Conservation (phyloP, 1,284 basidiomycete species). For the Taiwanofungus camphoratus region DNA sequence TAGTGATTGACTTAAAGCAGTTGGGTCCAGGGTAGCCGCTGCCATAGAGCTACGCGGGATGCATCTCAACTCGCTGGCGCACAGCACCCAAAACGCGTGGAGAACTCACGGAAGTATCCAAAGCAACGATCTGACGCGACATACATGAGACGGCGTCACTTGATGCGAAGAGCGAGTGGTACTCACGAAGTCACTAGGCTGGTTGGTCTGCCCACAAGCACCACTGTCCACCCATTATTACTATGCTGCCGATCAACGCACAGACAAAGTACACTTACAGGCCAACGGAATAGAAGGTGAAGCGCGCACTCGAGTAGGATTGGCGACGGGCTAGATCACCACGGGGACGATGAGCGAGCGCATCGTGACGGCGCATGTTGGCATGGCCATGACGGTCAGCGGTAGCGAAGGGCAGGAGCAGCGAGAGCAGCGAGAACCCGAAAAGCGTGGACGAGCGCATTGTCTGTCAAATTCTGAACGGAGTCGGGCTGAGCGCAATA, state of each 20-base stretch:
- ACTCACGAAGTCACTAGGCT: conserved; percentile 46
- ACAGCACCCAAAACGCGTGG: conserved; percentile 39
- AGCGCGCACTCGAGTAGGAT: conserved; percentile 21
- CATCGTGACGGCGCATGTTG: conserved; percentile 27
- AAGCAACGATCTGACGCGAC: conserved; percentile 15
- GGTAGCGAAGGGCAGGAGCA: conserved; percentile 26
- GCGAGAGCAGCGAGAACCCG: conserved; percentile 22
- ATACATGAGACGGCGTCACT: neutral
- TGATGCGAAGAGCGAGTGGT: neutral
- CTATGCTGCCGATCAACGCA: neutral
- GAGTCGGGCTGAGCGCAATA: neutral
- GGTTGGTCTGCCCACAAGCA: conserved; percentile 49
- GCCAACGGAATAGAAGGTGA: conserved; percentile 46
- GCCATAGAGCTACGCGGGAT: conserved; percentile 40
- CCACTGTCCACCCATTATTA: conserved; percentile 32
- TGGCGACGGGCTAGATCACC: conserved; percentile 11
- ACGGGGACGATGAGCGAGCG: conserved; percentile 21
- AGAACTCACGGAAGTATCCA: conserved; percentile 14
- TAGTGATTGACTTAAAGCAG: conserved; percentile 62
- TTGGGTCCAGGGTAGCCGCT: conserved; percentile 51
- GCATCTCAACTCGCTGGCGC: conserved; percentile 21
- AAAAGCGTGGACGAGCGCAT: conserved; percentile 12
- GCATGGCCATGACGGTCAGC: conserved; percentile 18
- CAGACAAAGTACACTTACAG: conserved; percentile 14
- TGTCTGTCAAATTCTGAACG: neutral